These are phyloP conservation scores for Cyclotella distinguenda DNA, from an alignment of 108 stramenopile species.

Conservation along the genomic window DNA sequence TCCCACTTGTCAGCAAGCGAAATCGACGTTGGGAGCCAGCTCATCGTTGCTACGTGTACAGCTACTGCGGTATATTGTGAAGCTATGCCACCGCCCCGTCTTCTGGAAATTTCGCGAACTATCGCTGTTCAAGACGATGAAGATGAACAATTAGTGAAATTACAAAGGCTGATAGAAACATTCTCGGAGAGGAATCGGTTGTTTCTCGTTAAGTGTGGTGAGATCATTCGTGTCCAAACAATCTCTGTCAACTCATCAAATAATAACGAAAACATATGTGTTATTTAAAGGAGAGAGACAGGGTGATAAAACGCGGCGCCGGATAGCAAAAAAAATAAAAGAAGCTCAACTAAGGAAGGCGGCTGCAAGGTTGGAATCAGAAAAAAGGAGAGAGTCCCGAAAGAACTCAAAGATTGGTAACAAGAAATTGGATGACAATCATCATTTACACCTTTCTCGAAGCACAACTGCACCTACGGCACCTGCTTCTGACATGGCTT, in stretches of 20 bases:
- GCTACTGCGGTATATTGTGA: conserved; percentile 89
- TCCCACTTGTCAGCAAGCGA: conserved; percentile 50
- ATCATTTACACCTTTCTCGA: conserved; percentile 9
- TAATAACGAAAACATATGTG: not conserved
- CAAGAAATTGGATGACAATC: conserved; percentile 13
- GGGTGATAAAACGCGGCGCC: conserved; percentile 49
- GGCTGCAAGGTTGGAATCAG: conserved; percentile 52
- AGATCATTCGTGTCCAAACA: not conserved
- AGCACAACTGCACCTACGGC: conserved; percentile 4
- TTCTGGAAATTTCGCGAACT: conserved; percentile 79
- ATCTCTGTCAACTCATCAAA: not conserved
- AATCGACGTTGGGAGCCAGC: conserved; percentile 78
- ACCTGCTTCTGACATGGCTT: not conserved
- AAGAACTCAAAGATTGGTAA: conserved; percentile 22
- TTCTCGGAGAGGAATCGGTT: conserved; percentile 73
- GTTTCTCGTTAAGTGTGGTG: conserved; percentile 58
- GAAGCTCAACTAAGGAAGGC: conserved; percentile 61
- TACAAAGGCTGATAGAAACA: conserved; percentile 80
- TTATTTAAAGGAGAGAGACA: conserved; percentile 42
- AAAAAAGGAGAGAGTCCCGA: conserved; percentile 29
- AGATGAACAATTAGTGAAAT: conserved; percentile 75
- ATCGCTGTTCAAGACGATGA: conserved; percentile 83
- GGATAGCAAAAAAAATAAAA: conserved; percentile 56
- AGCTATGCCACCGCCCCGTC: conserved; percentile 86
- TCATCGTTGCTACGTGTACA: conserved; percentile 81